Conservation (phyloP, 2,329 filamentous ascomycete genomes). For the Fusarium brevicatenulatum region DNA sequence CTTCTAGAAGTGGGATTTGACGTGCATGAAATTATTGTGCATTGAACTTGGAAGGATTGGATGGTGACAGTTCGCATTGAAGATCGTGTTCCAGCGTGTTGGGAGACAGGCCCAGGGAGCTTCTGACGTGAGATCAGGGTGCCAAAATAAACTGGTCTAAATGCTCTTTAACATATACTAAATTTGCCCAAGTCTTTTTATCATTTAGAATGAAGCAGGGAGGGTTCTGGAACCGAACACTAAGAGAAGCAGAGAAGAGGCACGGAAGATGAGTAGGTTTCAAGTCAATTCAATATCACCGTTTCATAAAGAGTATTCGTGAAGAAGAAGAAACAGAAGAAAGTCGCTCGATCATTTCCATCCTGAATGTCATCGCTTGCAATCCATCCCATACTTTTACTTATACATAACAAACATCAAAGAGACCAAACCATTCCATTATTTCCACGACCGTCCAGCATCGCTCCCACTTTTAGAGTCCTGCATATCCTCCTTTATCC, state of each 20-base stretch:
- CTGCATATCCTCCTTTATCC: constrained; percentile 45
- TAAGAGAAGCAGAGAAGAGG: background rate
- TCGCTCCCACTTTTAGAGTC: constrained; percentile 12
- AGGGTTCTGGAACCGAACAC: background rate
- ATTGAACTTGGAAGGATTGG: background rate
- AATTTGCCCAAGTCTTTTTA: too few species aligned
- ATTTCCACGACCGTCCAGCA: background rate
- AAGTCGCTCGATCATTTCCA: background rate
- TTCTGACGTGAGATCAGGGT: background rate
- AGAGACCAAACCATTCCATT: background rate
- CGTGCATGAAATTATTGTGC: background rate
- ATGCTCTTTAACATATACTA: rapidly evolving
- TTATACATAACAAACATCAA: background rate
- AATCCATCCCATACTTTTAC: background rate
- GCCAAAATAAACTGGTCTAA: background rate
- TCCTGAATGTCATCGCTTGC: background rate
- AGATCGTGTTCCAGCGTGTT: background rate
- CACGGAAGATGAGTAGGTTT: background rate
- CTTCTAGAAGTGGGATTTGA: background rate
- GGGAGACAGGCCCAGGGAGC: background rate
- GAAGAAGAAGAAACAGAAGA: background rate
- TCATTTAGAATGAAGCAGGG: background rate
- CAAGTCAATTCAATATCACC: background rate
- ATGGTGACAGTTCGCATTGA: background rate
- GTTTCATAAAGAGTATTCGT: background rate